Evolutionary conservation across 805 yeast species (phyloP).

Genomic region (Myxozyma vanderwaltii): DNA sequence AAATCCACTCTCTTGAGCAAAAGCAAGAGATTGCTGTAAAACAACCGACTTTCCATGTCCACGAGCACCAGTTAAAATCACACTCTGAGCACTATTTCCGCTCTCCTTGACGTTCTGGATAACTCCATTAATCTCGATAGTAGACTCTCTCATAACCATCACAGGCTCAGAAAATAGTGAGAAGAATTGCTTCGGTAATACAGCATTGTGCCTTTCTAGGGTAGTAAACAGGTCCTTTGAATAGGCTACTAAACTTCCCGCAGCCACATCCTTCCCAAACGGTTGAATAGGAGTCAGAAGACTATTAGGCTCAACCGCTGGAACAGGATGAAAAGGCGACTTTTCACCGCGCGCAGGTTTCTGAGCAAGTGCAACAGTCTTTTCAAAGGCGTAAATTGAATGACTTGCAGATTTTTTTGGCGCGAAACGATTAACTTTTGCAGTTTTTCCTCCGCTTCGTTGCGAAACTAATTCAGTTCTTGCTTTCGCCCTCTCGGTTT

Average conservation of each 20-base stretch:
- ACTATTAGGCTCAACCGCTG: neutral
- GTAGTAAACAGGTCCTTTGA: neutral
- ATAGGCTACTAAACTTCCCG: conserved; percentile 9
- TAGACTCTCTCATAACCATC: conserved; percentile 8
- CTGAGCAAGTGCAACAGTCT: conserved; percentile 8
- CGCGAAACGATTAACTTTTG: conserved; percentile 17
- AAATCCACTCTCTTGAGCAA: conserved; percentile 6
- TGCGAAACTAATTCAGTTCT: neutral
- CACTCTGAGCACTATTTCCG: neutral
- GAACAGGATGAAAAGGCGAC: neutral
- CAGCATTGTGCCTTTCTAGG: conserved; percentile 5
- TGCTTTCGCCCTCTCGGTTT: neutral
- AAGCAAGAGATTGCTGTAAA: conserved; percentile 23
- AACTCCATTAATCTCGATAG: neutral
- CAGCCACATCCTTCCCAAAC: conserved; percentile 1
- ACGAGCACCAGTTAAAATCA: conserved; percentile 17
- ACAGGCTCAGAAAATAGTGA: conserved; percentile 20
- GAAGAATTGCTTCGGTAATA: conserved; percentile 17
- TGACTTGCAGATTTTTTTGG: conserved; percentile 14
- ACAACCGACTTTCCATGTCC: conserved; percentile 30
- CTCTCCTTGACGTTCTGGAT: neutral
- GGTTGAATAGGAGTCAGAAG: neutral
- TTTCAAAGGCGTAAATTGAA: conserved; percentile 24
- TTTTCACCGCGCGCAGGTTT: neutral
- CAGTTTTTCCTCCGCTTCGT: neutral